Conservation (phyloP, 352 stramenopile species). For the Globisporangium emineosum region DNA sequence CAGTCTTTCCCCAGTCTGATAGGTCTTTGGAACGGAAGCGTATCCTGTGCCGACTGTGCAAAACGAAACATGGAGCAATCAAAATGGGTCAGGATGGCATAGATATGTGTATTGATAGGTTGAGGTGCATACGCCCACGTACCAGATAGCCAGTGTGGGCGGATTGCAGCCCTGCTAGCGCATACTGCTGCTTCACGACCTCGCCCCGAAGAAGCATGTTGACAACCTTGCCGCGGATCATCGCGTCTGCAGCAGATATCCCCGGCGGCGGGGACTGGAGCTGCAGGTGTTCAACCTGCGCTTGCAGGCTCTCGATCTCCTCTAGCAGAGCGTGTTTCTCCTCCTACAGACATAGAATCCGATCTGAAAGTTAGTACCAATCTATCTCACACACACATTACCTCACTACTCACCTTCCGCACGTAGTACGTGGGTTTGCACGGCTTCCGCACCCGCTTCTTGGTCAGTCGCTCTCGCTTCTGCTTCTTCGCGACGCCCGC, state of each 20-base stretch:
- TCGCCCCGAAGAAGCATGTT: neutral
- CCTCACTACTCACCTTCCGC: slow-evolving; percentile 1
- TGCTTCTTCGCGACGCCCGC: neutral
- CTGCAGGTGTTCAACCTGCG: slow-evolving; percentile 23
- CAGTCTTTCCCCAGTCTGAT: neutral
- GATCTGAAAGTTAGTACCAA: no score
- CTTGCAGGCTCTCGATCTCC: slow-evolving; percentile 27
- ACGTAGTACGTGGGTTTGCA: slow-evolving; percentile 12
- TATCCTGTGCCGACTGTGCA: neutral
- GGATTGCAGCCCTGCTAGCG: slow-evolving; percentile 7
- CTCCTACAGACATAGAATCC: slow-evolving; percentile 16
- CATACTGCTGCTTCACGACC: neutral
- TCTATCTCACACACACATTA: neutral
- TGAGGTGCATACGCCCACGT: neutral
- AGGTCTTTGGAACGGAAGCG: neutral
- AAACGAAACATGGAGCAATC: no score
- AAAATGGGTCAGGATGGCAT: neutral
- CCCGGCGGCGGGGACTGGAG: neutral
- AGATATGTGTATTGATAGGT: neutral
- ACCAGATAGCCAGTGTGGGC: slow-evolving; percentile 8
- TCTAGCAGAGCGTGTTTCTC: slow-evolving; percentile 36
- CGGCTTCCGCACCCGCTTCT: neutral
- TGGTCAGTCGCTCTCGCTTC: neutral
- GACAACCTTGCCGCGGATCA: slow-evolving; percentile 17
- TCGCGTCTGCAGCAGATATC: slow-evolving; percentile 10